These are phyloP conservation scores for Ceratobasidium sp. DNA, from an alignment of 1,284 basidiomycete species.

Conservation along the genomic window DNA sequence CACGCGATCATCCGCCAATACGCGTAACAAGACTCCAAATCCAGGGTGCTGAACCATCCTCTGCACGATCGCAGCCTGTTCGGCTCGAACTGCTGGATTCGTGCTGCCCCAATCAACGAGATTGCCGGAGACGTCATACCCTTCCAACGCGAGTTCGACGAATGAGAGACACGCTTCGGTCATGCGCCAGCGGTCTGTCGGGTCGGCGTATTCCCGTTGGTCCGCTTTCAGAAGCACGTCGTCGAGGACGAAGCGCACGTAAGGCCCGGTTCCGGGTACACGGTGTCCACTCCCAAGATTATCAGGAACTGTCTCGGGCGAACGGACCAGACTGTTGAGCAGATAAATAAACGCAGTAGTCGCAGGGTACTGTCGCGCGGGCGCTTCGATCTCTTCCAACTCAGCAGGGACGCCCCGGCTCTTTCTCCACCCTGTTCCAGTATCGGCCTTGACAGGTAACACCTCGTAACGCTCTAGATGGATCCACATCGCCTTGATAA, in stretches of 20 bases:
- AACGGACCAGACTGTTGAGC: slow-evolving; percentile 83
- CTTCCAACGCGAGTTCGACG: slow-evolving; percentile 84
- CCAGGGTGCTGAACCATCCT: slow-evolving; percentile 76
- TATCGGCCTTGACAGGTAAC: slow-evolving; percentile 58
- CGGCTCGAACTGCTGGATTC: slow-evolving; percentile 18
- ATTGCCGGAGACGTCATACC: slow-evolving; percentile 75
- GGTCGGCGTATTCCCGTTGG: slow-evolving; percentile 77
- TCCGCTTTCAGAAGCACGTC: slow-evolving; percentile 76
- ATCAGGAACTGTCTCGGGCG: slow-evolving; percentile 83
- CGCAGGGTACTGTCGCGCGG: slow-evolving; percentile 83
- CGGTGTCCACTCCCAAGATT: slow-evolving; percentile 80
- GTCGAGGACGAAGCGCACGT: slow-evolving; percentile 87
- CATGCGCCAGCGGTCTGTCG: slow-evolving; percentile 87
- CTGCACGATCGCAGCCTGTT: slow-evolving; percentile 38
- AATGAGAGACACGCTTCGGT: slow-evolving; percentile 88
- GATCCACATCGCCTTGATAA: slow-evolving; percentile 85
- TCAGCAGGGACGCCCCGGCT: slow-evolving; percentile 62
- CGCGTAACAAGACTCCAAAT: slow-evolving; percentile 84
- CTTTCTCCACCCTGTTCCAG: slow-evolving; percentile 32
- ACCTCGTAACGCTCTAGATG: slow-evolving; percentile 87
- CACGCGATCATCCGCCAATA: slow-evolving; percentile 76
- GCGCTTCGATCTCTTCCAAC: slow-evolving; percentile 87
- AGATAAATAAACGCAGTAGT: slow-evolving; percentile 90
- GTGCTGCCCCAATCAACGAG: slow-evolving; percentile 49
- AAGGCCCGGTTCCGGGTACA: slow-evolving; percentile 81